phyloP scores from a whole-genome alignment of 371 early-diverging fungal genomes.

The Lichtheimia ornata region DNA sequence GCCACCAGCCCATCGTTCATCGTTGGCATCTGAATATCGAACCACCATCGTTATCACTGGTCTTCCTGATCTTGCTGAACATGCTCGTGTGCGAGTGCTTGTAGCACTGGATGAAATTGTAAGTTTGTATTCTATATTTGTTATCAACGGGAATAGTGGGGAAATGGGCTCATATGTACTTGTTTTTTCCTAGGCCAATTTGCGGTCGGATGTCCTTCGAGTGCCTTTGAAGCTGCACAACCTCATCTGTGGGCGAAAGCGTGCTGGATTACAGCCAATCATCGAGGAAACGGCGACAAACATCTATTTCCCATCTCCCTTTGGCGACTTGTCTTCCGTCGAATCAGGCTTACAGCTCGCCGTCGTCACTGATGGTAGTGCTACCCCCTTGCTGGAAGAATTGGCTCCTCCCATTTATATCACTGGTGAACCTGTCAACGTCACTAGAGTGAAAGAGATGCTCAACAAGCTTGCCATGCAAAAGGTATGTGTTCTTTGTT shows the following conservation, averaged over 20 bases:
- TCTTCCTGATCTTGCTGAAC: constrained; percentile 42
- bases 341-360: constrained; percentile 17
- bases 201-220: constrained; percentile 21
- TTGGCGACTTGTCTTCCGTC: constrained; percentile 25
- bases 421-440: constrained; percentile 40
- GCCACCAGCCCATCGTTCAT: constrained; percentile 31
- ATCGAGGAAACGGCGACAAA: constrained; percentile 78
- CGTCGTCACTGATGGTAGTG: constrained; percentile 13
- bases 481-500: no score
- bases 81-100: constrained; percentile 39
- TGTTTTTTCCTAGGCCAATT: constrained; percentile 16
- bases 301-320: constrained; percentile 74
- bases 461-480: constrained; percentile 42
- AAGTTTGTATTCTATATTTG: constrained; percentile 11
- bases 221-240: constrained; percentile 55
- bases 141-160: not conserved
- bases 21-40: constrained; percentile 40
- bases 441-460: constrained; percentile 49
- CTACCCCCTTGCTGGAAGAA: constrained; percentile 19
- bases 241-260: constrained; percentile 75
- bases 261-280: constrained; percentile 63
- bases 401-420: constrained; percentile 35
- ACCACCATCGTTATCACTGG: constrained; percentile 43
- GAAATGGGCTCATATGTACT: not conserved
- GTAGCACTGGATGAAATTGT: constrained; percentile 49